Evolutionary conservation across 345 rosid genomes (phyloP).

Genomic region (Sisymbrium irio): DNA sequence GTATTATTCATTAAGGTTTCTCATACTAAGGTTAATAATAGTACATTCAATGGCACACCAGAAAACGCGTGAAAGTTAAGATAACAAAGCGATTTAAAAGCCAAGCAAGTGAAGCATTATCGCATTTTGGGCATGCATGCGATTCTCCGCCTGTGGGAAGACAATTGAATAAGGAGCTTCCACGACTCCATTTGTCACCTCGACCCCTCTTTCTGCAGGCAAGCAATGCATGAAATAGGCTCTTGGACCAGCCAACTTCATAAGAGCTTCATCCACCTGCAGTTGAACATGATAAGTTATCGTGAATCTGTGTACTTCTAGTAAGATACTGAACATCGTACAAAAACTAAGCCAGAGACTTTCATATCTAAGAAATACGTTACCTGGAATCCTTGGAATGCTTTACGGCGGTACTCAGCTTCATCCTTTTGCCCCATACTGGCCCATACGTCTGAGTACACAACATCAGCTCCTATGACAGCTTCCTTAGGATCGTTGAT

Average conservation of each 20-base stretch:
- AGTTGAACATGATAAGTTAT: background rate
- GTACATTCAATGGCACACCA: slow-evolving; percentile 1
- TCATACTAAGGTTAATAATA: slow-evolving; percentile 20
- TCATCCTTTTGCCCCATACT: slow-evolving; percentile 99
- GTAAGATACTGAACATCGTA: background rate
- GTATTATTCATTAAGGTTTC: slow-evolving; percentile 3
- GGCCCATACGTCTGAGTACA: slow-evolving; percentile 99
- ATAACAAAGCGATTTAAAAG: slow-evolving; percentile 23
- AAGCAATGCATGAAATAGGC: slow-evolving; percentile 97
- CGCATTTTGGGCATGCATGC: slow-evolving; percentile 94
- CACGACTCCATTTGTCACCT: slow-evolving; percentile 79
- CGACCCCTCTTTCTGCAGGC: slow-evolving; percentile 97
- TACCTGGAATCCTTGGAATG: slow-evolving; percentile 93
- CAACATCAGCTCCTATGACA: slow-evolving; percentile 87
- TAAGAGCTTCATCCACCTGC: slow-evolving; percentile 81
- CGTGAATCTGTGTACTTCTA: background rate
- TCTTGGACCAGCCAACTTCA: slow-evolving; percentile 82
- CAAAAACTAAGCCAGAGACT: background rate
- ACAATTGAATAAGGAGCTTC: slow-evolving; percentile 92
- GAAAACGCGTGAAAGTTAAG: slow-evolving; percentile 7
- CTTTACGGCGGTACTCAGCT: slow-evolving; percentile 77
- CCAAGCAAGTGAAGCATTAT: slow-evolving; percentile 82
- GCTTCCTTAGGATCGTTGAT: slow-evolving; percentile 85
- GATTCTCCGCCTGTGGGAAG: slow-evolving; percentile 93
- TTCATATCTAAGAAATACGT: background rate